Evolutionary conservation across 352 stramenopile species (phyloP).

Genomic region (Pilasporangium apinafurcum): DNA sequence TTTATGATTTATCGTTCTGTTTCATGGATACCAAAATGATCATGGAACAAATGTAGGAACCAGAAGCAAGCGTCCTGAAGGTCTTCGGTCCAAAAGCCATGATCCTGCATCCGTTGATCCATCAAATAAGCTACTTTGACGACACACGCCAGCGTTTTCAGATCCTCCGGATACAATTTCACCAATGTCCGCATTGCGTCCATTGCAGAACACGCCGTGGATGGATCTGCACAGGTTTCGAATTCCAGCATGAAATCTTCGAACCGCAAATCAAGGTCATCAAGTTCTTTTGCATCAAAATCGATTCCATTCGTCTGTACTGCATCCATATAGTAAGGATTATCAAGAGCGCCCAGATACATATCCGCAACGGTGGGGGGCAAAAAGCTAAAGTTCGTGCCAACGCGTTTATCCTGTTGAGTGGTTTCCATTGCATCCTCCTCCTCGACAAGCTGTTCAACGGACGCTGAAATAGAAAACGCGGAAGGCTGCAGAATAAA

Average conservation of each 20-base stretch:
- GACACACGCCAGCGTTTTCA: slow-evolving; percentile 22
- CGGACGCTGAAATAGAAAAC: slow-evolving; percentile 20
- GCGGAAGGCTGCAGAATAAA: slow-evolving; percentile 13
- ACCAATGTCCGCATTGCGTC: slow-evolving; percentile 31
- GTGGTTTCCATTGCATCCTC: slow-evolving; percentile 1
- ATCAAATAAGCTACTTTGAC: slow-evolving; percentile 28
- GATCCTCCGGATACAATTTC: slow-evolving; percentile 9
- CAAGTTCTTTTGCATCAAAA: slow-evolving; percentile 12
- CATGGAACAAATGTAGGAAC: slow-evolving; percentile 33
- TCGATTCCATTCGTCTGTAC: slow-evolving; percentile 1
- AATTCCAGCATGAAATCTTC: slow-evolving; percentile 40
- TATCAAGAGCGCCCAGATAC: slow-evolving; percentile 13
- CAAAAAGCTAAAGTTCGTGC: slow-evolving; percentile 37
- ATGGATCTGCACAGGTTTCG: slow-evolving; percentile 21
- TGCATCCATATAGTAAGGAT: not conserved
- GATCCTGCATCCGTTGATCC: slow-evolving; percentile 28
- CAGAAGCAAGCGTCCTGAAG: slow-evolving; percentile 23
- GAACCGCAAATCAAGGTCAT: slow-evolving; percentile 23
- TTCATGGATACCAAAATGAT: slow-evolving; percentile 16
- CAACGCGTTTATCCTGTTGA: not conserved
- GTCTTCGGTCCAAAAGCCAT: slow-evolving; percentile 23
- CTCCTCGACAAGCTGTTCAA: slow-evolving; percentile 10
- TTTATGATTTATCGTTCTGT: not conserved
- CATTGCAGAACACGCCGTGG: slow-evolving; percentile 19
- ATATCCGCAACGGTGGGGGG: slow-evolving; percentile 23